Evolutionary conservation across 2,329 filamentous ascomycete species (phyloP).

Genomic region (Sphaerulina populicola): DNA sequence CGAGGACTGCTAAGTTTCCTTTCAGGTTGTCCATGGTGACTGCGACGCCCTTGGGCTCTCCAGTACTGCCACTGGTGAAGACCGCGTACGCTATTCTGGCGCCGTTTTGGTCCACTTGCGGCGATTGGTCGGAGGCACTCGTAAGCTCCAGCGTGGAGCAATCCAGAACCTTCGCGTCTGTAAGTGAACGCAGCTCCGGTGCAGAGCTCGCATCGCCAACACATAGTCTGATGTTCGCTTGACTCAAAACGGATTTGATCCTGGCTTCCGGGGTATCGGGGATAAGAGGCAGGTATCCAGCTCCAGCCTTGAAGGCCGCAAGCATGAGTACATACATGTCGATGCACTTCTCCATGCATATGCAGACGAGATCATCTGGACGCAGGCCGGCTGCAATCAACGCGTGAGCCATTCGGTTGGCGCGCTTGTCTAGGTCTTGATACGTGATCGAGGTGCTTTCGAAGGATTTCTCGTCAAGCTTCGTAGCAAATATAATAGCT

Average conservation of each 20-base stretch:
- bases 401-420: constrained; percentile 56
- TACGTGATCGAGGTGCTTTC: constrained; percentile 52
- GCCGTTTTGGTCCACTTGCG: constrained; percentile 33
- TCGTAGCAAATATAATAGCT: constrained; percentile 57
- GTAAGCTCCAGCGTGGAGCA: constrained; percentile 29
- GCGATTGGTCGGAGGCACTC: constrained; percentile 31
- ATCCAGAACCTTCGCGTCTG: constrained; percentile 20
- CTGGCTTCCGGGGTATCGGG: constrained; percentile 60
- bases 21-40: constrained; percentile 68
- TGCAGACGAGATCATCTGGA: constrained; percentile 55
- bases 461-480: constrained; percentile 36
- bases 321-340: constrained; percentile 66
- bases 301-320: constrained; percentile 64
- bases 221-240: constrained; percentile 48
- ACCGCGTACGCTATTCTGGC: constrained; percentile 61
- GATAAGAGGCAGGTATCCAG: constrained; percentile 70
- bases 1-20: constrained; percentile 63
- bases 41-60: constrained; percentile 68
- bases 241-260: constrained; percentile 52
- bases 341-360: constrained; percentile 67
- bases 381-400: constrained; percentile 44
- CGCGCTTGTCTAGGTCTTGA: constrained; percentile 51
- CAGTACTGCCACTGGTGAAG: constrained; percentile 78
- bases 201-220: constrained; percentile 33
- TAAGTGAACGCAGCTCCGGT: constrained; percentile 13